Percentiles rank a stretch among this genome's conserved stretches.
Evolutionary conservation across 2,329 filamentous ascomycete genomes (phyloP).

Genomic region (Dactylellina cionopaga): DNA sequence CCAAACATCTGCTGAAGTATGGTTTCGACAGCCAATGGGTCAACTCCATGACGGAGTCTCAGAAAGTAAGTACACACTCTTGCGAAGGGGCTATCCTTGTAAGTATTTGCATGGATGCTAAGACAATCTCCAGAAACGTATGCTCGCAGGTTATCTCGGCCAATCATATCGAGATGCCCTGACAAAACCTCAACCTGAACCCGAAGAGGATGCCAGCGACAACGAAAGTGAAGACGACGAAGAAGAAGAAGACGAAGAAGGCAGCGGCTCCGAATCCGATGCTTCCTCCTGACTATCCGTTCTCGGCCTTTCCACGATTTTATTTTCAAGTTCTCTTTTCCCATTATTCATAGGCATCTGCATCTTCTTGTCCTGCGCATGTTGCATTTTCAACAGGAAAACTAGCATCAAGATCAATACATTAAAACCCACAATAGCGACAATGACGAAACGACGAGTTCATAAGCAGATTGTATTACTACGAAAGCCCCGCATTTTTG

Average conservation of each 20-base stretch:
- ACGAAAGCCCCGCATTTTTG: conserved; percentile 39
- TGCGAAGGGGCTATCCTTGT: conserved; percentile 26
- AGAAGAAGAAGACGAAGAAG: conserved; percentile 22
- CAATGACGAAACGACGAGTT: conserved; percentile 44
- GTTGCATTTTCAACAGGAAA: conserved; percentile 26
- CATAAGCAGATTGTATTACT: conserved; percentile 50
- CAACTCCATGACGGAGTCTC: conserved; percentile 49
- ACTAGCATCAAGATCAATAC: conserved; percentile 32
- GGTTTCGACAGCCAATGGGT: conserved; percentile 48
- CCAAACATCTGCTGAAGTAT: conserved; percentile 48
- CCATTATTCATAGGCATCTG: conserved; percentile 37
- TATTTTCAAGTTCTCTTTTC: conserved; percentile 35
- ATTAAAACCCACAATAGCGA: conserved; percentile 31
- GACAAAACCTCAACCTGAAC: conserved; percentile 39
- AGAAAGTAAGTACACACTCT: conserved; percentile 33
- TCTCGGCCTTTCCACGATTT: conserved; percentile 30
- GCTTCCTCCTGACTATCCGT: conserved; percentile 33
- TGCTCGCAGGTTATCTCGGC: conserved; percentile 50
- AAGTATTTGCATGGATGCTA: conserved; percentile 30
- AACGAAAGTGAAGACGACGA: conserved; percentile 21
- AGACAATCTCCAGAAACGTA: conserved; percentile 44
- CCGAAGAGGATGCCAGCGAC: conserved; percentile 34
- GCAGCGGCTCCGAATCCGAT: conserved; percentile 37
- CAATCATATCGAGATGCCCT: conserved; percentile 52
- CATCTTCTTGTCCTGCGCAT: conserved; percentile 33